Percentiles rank a stretch among this genome's conserved stretches.
Conservation (phyloP, 2,329 filamentous ascomycete genomes). For the Nemania sp. region DNA sequence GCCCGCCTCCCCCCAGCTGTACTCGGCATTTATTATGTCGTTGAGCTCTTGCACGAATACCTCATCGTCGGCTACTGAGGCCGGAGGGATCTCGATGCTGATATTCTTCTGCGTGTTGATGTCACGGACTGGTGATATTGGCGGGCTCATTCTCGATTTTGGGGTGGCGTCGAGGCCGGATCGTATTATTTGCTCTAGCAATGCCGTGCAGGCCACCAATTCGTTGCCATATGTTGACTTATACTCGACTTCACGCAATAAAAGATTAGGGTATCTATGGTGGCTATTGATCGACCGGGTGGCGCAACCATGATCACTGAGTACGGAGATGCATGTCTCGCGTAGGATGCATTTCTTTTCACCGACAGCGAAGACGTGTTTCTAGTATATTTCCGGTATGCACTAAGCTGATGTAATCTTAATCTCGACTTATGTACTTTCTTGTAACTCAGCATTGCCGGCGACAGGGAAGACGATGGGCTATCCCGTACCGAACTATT, state of each 20-base stretch:
- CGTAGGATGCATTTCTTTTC: neutral
- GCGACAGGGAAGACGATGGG: neutral
- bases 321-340: neutral
- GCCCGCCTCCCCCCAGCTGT: slow-evolving; percentile 10
- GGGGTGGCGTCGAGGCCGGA: neutral
- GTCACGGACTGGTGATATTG: neutral
- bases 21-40: slow-evolving; percentile 7
- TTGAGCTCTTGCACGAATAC: neutral
- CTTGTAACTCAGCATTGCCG: no score
- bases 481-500: neutral
- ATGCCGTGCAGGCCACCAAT: neutral
- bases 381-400: neutral
- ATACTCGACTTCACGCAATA: neutral
- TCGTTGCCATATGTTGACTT: slow-evolving; percentile 3
- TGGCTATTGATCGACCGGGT: neutral
- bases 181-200: neutral
- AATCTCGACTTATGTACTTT: neutral
- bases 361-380: neutral
- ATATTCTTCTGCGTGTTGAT: neutral
- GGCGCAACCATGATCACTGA: no score
- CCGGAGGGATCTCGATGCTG: slow-evolving; percentile 14
- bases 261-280: neutral
- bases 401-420: slow-evolving; percentile 1
- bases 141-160: slow-evolving; percentile 4
- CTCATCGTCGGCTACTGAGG: slow-evolving; percentile 7